Conservation (phyloP, 2,329 filamentous ascomycete species). For the Eutypella sp. region DNA sequence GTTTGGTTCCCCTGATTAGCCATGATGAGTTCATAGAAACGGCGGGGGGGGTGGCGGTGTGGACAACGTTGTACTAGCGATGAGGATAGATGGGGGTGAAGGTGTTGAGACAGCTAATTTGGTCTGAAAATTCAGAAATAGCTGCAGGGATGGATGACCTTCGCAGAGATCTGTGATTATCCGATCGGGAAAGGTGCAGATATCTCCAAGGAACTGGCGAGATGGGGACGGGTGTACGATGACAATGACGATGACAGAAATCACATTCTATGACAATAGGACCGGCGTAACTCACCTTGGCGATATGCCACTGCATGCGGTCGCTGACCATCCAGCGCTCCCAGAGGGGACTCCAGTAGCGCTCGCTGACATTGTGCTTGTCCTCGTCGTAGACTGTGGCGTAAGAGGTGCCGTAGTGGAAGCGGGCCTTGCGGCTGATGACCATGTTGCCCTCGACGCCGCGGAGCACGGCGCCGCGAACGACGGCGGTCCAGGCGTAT, state of each 20-base stretch:
- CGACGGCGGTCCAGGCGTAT: conserved; percentile 77
- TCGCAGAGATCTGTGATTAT: no score
- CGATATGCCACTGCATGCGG: conserved; percentile 82
- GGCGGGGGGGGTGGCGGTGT: neutral
- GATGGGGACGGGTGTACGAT: no score
- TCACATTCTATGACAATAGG: no score
- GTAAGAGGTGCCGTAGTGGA: conserved; percentile 77
- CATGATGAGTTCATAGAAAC: neutral
- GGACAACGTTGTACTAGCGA: no score
- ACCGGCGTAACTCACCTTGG: conserved; percentile 59
- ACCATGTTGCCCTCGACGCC: conserved; percentile 77
- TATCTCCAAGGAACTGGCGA: no score
- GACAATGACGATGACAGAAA: no score
- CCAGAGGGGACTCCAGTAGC: conserved; percentile 77
- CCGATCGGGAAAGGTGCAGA: no score
- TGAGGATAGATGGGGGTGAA: neutral
- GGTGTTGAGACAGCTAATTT: neutral
- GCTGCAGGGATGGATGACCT: conserved; percentile 5
- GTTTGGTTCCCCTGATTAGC: neutral
- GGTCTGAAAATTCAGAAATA: conserved; percentile 1
- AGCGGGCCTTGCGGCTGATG: conserved; percentile 66
- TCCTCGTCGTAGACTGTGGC: conserved; percentile 75
- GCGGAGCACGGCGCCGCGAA: conserved; percentile 69
- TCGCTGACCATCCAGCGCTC: conserved; percentile 80
- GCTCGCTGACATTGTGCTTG: conserved; percentile 66